Base-by-base conservation (phyloP, 1,139 yeast genomes). In the Kluyveromyces marxianus region DNA sequence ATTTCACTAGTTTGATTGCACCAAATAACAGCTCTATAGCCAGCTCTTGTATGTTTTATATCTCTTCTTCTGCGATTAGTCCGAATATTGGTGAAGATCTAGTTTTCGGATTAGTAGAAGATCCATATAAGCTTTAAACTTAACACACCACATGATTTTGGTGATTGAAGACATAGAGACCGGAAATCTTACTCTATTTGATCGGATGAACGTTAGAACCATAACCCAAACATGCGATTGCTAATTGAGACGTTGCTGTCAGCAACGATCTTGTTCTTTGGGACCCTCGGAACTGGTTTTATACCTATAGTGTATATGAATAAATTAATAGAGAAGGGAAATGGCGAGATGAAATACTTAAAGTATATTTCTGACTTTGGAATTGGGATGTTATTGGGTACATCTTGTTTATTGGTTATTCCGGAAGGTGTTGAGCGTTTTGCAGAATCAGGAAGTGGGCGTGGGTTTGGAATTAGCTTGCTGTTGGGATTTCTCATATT, bases 371-470 rank as follows among this genome's bases (percentile, higher is more conserved):
- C 83, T 0, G 66, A 71, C 14, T 70, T 79, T 53, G 76, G 83
- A 51, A 69, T 75, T 56, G 86, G 86, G 0, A 66, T 80, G 52
- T 64, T 80, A 41, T 62, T 78, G 8, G 80, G 84, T 2, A 76
- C 84, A 0, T 70, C 81, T 0, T 62, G 79, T 44, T 71, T 76
- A 47, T 61, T 80, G 24, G 77, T 79, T 6, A 69, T 80, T 26
- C 86, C 85, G 0, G 86, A 80, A 57, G 84, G 84, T 4, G 63
- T 78, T 7, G 73, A 70, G 47, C 68, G 69, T 2, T 60, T 76
- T 39, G 62, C 60, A 26, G 67, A 62, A 25, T 59, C 25, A n/a
- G 28, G 21, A 14, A 14, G 62, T 35, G 52, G 55, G 28, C 65
- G 68, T 25, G 58, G 59, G 40, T 57, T 59, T 8, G 68, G 68